Percentiles rank a stretch among this genome's conserved stretches.
These are phyloP conservation scores for Smallanthus sonchifolius DNA, from an alignment of 129 eudicot genomes.

Conservation along the genomic window DNA sequence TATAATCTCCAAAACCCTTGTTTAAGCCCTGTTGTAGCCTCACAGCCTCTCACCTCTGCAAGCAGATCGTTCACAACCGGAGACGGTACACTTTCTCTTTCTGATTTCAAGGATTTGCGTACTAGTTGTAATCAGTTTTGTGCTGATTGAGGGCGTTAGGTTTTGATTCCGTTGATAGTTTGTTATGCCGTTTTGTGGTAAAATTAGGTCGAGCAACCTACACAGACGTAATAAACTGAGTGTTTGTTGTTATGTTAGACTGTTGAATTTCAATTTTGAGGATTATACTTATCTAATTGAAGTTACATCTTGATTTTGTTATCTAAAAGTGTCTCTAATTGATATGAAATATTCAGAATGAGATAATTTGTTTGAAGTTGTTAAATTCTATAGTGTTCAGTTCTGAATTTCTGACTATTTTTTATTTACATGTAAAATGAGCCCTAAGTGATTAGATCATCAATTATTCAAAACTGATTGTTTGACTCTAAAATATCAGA, in stretches of 20 bases:
- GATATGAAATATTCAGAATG: neutral
- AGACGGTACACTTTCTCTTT: neutral
- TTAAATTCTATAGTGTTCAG: neutral
- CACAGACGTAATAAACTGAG: neutral
- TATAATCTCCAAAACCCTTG: conserved; percentile 6
- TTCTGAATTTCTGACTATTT: neutral
- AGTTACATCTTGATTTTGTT: neutral
- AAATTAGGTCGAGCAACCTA: neutral
- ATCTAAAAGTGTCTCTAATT: neutral
- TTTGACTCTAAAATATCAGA: neutral
- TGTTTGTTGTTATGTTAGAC: neutral
- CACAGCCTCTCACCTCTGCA: neutral
- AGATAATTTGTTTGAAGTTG: neutral
- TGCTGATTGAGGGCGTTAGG: neutral
- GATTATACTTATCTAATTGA: too few relatives aligned
- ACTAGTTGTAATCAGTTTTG: neutral
- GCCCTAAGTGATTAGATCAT: neutral
- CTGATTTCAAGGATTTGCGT: neutral
- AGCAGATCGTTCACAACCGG: neutral
- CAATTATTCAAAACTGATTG: neutral
- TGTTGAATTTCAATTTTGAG: neutral
- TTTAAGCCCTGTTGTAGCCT: neutral
- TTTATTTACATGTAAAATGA: neutral
- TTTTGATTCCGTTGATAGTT: neutral
- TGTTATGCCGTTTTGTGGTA: neutral